phyloP scores from a whole-genome alignment of 345 rosid species.

The Carallia brachiata region DNA sequence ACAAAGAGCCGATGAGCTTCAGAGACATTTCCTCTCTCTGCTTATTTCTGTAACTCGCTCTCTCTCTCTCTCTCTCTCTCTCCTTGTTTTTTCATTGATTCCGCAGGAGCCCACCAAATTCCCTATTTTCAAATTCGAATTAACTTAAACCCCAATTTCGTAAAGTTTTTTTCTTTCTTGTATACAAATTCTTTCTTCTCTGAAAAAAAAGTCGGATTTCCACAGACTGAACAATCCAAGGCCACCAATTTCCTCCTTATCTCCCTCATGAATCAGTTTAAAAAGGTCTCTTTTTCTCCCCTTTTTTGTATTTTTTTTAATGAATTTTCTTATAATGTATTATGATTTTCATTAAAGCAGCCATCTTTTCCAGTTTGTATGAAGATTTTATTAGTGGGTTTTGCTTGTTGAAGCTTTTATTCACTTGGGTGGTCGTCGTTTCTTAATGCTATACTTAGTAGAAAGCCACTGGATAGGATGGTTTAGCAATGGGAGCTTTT shows the following conservation, averaged over 20 bases:
- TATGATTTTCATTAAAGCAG: too few relatives aligned
- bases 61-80: constrained; percentile 6
- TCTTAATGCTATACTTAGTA: too few relatives aligned
- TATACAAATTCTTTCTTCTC: background rate
- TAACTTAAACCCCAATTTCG: constrained; percentile 2
- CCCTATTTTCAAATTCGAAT: background rate
- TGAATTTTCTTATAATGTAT: background rate
- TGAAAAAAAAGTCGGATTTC: constrained; percentile 41
- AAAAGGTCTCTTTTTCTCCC: constrained; percentile 45
- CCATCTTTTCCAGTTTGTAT: too few relatives aligned
- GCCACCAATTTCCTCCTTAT: constrained; percentile 74
- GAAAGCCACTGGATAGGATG: too few relatives aligned
- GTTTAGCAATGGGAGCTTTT: too few relatives aligned
- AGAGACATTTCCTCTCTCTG: constrained; percentile 86
- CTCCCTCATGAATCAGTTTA: constrained; percentile 95
- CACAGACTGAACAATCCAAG: constrained; percentile 77
- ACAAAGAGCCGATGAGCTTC: constrained; percentile 96
- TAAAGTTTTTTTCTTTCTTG: background rate
- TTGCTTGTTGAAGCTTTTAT: too few relatives aligned
- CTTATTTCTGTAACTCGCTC: constrained; percentile 83
- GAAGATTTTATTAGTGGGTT: too few relatives aligned
- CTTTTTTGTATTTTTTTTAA: background rate
- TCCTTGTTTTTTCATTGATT: background rate
- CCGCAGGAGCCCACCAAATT: background rate
- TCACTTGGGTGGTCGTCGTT: too few relatives aligned